Evolutionary conservation across 2,329 filamentous ascomycete genomes (phyloP).

Genomic region (Neocatenulostroma microsporum): DNA sequence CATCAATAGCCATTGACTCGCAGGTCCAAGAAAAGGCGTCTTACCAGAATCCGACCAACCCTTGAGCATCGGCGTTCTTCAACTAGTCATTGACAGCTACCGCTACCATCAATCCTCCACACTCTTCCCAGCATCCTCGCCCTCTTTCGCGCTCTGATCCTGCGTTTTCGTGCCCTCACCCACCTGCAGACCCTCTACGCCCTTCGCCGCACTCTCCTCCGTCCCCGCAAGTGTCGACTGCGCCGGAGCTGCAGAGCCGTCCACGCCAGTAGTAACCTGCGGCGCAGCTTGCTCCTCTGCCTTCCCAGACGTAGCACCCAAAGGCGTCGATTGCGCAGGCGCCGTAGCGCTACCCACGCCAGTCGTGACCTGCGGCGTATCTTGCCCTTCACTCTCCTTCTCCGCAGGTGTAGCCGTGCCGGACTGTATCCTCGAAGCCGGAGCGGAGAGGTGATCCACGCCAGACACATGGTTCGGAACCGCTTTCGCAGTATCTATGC

Average conservation of each 20-base stretch:
- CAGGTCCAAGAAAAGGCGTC: no score
- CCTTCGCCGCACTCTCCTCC: constrained; percentile 6
- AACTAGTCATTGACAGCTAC: no score
- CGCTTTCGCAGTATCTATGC: constrained; percentile 16
- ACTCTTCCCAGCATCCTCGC: constrained; percentile 28
- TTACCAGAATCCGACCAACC: no score
- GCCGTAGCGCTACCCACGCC: no score
- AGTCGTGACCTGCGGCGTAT: background rate
- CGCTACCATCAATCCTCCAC: constrained; percentile 30
- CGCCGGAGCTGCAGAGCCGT: background rate
- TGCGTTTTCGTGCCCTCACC: constrained; percentile 18
- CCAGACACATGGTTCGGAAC: no score
- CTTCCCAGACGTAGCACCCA: constrained; percentile 12
- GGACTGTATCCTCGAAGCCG: constrained; percentile 23
- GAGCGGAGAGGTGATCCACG: constrained; percentile 19
- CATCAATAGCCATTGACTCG: no score
- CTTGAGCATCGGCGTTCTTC: no score
- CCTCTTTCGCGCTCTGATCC: constrained; percentile 22
- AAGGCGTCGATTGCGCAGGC: no score
- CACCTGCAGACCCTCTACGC: constrained; percentile 8
- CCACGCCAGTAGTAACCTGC: background rate
- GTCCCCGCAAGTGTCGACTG: background rate
- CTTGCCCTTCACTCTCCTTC: background rate
- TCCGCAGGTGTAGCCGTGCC: constrained; percentile 27
- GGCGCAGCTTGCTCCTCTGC: constrained; percentile 1